Evolutionary conservation across 352 stramenopile species (phyloP).

Genomic region (Globisporangium polare): DNA sequence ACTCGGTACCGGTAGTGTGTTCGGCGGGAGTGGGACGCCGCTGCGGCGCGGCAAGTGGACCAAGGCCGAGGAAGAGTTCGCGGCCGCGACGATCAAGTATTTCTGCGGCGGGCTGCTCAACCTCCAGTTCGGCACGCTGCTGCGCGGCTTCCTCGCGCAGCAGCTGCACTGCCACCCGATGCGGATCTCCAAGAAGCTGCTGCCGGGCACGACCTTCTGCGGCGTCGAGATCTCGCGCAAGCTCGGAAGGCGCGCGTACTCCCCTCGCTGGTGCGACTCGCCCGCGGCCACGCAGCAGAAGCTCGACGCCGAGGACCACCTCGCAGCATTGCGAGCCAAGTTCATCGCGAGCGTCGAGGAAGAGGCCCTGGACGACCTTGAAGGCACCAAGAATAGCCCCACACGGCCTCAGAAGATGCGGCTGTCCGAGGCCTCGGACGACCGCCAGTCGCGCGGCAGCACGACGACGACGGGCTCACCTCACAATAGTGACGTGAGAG

Average conservation of each 20-base stretch:
- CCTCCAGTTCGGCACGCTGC: slow-evolving; percentile 68
- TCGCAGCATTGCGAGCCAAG: slow-evolving; percentile 31
- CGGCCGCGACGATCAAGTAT: slow-evolving; percentile 63
- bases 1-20: neutral
- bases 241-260: slow-evolving; percentile 68
- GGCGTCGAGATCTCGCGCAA: slow-evolving; percentile 72
- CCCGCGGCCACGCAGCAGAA: slow-evolving; percentile 34
- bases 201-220: slow-evolving; percentile 52
- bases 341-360: slow-evolving; percentile 67
- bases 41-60: slow-evolving; percentile 74
- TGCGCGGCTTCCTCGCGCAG: slow-evolving; percentile 67
- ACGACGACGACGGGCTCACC: neutral
- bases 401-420: neutral
- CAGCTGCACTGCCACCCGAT: slow-evolving; percentile 74
- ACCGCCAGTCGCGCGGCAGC: neutral
- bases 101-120: slow-evolving; percentile 60
- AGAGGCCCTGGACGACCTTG: slow-evolving; percentile 21
- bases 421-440: slow-evolving; percentile 1
- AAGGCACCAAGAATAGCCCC: neutral
- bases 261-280: slow-evolving; percentile 49
- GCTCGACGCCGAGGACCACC: slow-evolving; percentile 32
- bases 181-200: slow-evolving; percentile 78
- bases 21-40: slow-evolving; percentile 12
- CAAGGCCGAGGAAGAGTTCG: slow-evolving; percentile 58
- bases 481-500: neutral